A percentile compares a stretch with the other conserved stretches of the same genome.
These are phyloP conservation scores for Paulownia fortunei DNA, from an alignment of 257 asterid species.

Conservation along the genomic window DNA sequence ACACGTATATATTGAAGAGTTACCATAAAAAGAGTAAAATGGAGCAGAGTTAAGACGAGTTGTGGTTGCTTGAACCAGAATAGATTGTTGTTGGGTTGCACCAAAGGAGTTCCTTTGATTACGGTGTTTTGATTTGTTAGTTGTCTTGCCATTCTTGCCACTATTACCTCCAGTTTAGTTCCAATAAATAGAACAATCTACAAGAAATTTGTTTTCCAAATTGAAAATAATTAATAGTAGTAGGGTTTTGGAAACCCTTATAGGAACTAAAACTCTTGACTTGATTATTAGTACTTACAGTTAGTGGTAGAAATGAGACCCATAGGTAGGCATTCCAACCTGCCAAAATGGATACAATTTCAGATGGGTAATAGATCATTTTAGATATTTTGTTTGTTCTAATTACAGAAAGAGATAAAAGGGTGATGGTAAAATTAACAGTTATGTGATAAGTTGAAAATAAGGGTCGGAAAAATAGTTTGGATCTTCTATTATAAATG, in stretches of 20 bases:
- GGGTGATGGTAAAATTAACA: no score
- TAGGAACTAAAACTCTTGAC: background rate
- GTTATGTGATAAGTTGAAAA: no score
- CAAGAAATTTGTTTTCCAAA: no score
- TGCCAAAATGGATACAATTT: constrained; percentile 23
- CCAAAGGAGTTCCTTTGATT: constrained; percentile 70
- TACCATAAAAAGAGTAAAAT: constrained; percentile 69
- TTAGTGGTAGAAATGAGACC: constrained; percentile 74
- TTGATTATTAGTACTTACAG: constrained; percentile 44
- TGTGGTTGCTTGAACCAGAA: constrained; percentile 79
- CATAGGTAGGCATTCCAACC: constrained; percentile 83
- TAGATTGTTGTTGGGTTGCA: constrained; percentile 60
- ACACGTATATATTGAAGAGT: no score
- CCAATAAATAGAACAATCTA: constrained; percentile 70
- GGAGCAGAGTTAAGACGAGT: constrained; percentile 65
- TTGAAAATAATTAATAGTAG: no score
- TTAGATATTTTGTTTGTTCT: no score
- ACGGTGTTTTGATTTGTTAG: constrained; percentile 46
- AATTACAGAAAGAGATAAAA: no score
- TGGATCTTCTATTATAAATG: no score
- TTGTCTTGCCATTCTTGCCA: constrained; percentile 72
- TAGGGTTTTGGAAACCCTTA: no score
- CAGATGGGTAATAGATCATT: no score
- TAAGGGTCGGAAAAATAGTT: no score
- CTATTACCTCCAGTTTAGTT: constrained; percentile 67